Evolutionary conservation across 495 filamentous ascomycete genomes (phyloP).

Genomic region (Penicillium maclennaniae): DNA sequence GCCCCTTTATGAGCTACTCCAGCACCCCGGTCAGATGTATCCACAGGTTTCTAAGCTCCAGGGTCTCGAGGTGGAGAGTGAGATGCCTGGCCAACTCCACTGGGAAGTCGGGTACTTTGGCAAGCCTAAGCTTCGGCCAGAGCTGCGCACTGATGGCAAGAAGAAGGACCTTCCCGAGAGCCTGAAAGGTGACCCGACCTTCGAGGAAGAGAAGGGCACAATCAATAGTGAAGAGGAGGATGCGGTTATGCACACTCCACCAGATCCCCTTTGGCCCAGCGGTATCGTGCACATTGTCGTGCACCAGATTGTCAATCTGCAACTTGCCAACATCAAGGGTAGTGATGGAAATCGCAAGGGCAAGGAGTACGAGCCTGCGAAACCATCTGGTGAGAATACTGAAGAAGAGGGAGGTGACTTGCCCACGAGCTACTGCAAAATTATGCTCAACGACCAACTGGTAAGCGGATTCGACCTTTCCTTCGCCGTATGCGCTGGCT

Average conservation of each 20-base stretch:
- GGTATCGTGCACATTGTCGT: slow-evolving; percentile 80
- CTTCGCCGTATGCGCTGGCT: not conserved
- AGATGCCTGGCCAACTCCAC: slow-evolving; percentile 89
- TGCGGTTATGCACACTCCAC: slow-evolving; percentile 82
- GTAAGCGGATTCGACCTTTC: slow-evolving; percentile 29
- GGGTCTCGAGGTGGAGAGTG: slow-evolving; percentile 74
- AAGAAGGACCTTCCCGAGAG: slow-evolving; percentile 68
- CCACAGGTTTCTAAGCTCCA: slow-evolving; percentile 80
- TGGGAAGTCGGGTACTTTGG: slow-evolving; percentile 96
- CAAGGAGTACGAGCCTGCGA: slow-evolving; percentile 85
- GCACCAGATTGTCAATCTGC: slow-evolving; percentile 92
- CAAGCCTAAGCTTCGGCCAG: slow-evolving; percentile 79
- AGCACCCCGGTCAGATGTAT: slow-evolving; percentile 89
- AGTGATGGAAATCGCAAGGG: slow-evolving; percentile 61
- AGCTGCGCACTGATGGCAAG: slow-evolving; percentile 81
- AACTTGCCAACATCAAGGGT: slow-evolving; percentile 72
- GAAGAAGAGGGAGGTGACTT: slow-evolving; percentile 75
- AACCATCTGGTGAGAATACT: slow-evolving; percentile 74
- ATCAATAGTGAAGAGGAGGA: slow-evolving; percentile 73
- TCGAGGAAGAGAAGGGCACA: slow-evolving; percentile 87
- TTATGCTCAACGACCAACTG: slow-evolving; percentile 82
- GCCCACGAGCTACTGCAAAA: slow-evolving; percentile 88
- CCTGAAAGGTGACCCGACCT: slow-evolving; percentile 66
- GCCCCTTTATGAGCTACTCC: slow-evolving; percentile 88
- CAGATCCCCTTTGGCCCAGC: slow-evolving; percentile 89